phyloP scores from a whole-genome alignment of 345 rosid genomes.

The Euphorbia tirucalli region DNA sequence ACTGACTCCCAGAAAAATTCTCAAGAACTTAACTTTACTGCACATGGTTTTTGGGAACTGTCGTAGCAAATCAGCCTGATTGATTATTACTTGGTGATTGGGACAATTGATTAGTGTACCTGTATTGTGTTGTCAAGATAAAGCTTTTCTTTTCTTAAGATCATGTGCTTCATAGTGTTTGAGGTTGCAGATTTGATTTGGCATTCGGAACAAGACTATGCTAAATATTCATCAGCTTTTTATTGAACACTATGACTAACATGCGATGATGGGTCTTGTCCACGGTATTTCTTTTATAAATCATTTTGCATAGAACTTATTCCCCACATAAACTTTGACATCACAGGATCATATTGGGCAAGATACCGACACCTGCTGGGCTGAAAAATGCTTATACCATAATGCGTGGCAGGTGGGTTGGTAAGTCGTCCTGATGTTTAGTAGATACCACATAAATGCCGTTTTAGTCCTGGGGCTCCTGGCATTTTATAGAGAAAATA shows the following conservation, averaged over 20 bases:
- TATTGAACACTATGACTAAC: slow-evolving; percentile 8
- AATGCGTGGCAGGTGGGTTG: slow-evolving; percentile 91
- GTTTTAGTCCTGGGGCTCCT: not conserved
- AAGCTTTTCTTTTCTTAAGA: not conserved
- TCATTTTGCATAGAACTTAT: slow-evolving; percentile 21
- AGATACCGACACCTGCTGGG: slow-evolving; percentile 86
- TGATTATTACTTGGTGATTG: not conserved
- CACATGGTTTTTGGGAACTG: not conserved
- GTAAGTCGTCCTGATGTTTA: slow-evolving; percentile 53
- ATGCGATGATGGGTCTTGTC: not conserved
- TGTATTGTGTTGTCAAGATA: not conserved
- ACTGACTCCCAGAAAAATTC: not conserved
- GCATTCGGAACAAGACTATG: slow-evolving; percentile 14
- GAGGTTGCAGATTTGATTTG: slow-evolving; percentile 6
- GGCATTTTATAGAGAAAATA: slow-evolving; percentile 14
- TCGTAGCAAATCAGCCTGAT: not conserved
- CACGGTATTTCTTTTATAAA: not conserved
- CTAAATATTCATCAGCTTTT: slow-evolving; percentile 10
- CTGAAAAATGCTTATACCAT: slow-evolving; percentile 79
- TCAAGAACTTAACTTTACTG: not conserved
- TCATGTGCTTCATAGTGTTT: not conserved
- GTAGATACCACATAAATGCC: slow-evolving; percentile 26
- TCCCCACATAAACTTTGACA: slow-evolving; percentile 36
- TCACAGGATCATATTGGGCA: slow-evolving; percentile 97
- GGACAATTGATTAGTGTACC: slow-evolving; percentile 1